Percentiles rank a stretch among this genome's conserved stretches.
phyloP scores from a whole-genome alignment of 2,329 filamentous ascomycete species.

The Ascochyta viciae-villosae region DNA sequence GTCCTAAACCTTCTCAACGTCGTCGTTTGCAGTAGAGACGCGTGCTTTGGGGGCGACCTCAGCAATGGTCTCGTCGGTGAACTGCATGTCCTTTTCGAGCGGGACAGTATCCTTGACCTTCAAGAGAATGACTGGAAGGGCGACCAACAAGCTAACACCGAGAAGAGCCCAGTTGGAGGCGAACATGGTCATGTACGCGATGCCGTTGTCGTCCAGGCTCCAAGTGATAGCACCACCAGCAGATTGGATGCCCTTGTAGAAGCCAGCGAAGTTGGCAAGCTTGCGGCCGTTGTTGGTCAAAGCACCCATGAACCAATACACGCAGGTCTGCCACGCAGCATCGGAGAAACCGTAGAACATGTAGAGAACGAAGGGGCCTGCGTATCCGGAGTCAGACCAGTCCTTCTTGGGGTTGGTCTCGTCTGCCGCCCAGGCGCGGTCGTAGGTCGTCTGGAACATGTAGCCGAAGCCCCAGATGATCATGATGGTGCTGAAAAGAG shows the following conservation, averaged over 20 bases:
- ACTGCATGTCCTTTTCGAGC: conserved; percentile 81
- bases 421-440: conserved; percentile 45
- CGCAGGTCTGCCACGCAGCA: conserved; percentile 85
- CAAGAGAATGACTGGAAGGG: conserved; percentile 77
- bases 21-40: conserved; percentile 21
- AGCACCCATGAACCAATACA: conserved; percentile 97
- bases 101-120: conserved; percentile 83
- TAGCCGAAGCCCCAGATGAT: conserved; percentile 84
- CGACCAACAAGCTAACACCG: conserved; percentile 74
- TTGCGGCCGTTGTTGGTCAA: conserved; percentile 92
- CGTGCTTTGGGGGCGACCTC: conserved; percentile 63
- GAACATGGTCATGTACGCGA: conserved; percentile 75
- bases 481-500: conserved; percentile 74
- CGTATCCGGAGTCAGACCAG: conserved; percentile 72
- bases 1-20: conserved; percentile 40
- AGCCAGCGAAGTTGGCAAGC: conserved; percentile 88
- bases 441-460: conserved; percentile 73
- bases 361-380: conserved; percentile 85
- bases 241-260: conserved; percentile 92
- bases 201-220: conserved; percentile 67
- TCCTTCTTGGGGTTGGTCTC: conserved; percentile 58
- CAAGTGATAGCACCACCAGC: conserved; percentile 80
- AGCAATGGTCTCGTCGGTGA: conserved; percentile 80
- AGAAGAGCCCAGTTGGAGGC: conserved; percentile 79
- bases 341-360: conserved; percentile 92